phyloP scores from a whole-genome alignment of 2,329 filamentous ascomycete species.

The Cadophora luteo-olivacea region DNA sequence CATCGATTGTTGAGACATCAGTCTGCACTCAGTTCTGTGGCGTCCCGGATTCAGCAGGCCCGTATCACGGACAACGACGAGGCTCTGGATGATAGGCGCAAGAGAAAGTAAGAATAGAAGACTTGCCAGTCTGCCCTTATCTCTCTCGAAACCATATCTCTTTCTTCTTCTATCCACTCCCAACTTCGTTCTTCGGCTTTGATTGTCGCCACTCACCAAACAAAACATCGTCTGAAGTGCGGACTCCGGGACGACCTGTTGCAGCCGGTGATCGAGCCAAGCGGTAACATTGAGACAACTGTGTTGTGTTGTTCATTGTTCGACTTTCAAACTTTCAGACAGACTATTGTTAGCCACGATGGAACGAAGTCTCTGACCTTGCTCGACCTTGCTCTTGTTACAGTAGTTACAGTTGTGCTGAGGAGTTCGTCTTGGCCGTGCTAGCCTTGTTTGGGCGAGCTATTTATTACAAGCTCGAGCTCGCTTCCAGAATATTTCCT shows the following conservation, averaged over 20 bases:
- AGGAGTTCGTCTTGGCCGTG: not conserved
- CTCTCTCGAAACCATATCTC: slow-evolving; percentile 1
- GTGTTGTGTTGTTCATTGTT: slow-evolving; percentile 1
- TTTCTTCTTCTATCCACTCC: not conserved
- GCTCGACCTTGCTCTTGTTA: not conserved
- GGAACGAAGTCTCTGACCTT: slow-evolving; percentile 17
- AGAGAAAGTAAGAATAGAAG: not conserved
- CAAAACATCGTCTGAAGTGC: slow-evolving; percentile 11
- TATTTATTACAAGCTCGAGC: not conserved
- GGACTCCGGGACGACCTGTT: not conserved
- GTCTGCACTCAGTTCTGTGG: slow-evolving; percentile 13
- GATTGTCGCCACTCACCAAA: not conserved
- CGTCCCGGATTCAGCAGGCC: slow-evolving; percentile 10
- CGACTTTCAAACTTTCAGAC: no score
- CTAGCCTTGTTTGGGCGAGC: slow-evolving; percentile 9
- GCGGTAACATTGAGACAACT: slow-evolving; percentile 10
- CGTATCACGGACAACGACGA: slow-evolving; percentile 9
- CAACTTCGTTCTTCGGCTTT: not conserved
- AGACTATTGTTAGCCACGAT: slow-evolving; percentile 4
- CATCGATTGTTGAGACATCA: not conserved
- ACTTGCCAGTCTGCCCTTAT: not conserved
- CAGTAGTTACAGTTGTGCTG: slow-evolving; percentile 11
- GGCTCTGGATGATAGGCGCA: slow-evolving; percentile 10
- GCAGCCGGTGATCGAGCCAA: slow-evolving; percentile 18
- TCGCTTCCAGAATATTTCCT: slow-evolving; percentile 19